Percentiles rank a stretch among this genome's conserved stretches.
These are phyloP conservation scores for Polyporus arcularius DNA, from an alignment of 768 basidiomycete genomes.

Conservation along the genomic window DNA sequence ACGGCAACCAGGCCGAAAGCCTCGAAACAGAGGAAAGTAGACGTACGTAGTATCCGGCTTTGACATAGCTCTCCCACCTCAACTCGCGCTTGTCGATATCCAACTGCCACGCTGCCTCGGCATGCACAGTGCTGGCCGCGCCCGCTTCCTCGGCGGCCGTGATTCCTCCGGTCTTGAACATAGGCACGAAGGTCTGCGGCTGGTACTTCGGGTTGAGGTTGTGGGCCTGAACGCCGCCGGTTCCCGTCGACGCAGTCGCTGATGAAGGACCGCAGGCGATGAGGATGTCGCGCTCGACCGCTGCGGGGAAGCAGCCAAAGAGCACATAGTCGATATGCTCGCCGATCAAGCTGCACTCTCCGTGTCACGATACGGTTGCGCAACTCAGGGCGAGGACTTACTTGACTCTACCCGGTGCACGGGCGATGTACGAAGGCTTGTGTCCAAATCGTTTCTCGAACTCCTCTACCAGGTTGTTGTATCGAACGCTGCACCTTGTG, in stretches of 20 bases:
- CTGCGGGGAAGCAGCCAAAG: conserved; percentile 84
- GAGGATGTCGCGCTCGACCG: conserved; percentile 81
- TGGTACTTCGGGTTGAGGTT: conserved; percentile 64
- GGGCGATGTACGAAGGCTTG: conserved; percentile 67
- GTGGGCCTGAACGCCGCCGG: conserved; percentile 59
- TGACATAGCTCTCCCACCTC: conserved; percentile 87
- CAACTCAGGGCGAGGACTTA: conserved; percentile 28
- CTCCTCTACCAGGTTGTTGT: conserved; percentile 60
- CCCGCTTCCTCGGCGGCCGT: conserved; percentile 35
- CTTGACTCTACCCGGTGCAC: conserved; percentile 86
- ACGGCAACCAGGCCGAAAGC: not conserved
- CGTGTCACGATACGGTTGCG: not conserved
- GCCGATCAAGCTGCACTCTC: conserved; percentile 42
- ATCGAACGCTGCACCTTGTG: conserved; percentile 43
- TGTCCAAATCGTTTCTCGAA: conserved; percentile 66
- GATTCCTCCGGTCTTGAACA: conserved; percentile 28
- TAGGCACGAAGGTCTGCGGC: conserved; percentile 60
- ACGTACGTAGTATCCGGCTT: conserved; percentile 80
- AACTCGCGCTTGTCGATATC: conserved; percentile 71
- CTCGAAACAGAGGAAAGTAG: not conserved
- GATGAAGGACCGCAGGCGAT: conserved; percentile 63
- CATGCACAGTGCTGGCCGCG: conserved; percentile 36
- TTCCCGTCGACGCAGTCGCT: conserved; percentile 25
- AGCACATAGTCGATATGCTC: conserved; percentile 86
- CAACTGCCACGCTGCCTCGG: conserved; percentile 62